A percentile compares a stretch with the other conserved stretches of the same genome.
Conservation (phyloP, 2,329 filamentous ascomycete species). For the Beauveria sp. region DNA sequence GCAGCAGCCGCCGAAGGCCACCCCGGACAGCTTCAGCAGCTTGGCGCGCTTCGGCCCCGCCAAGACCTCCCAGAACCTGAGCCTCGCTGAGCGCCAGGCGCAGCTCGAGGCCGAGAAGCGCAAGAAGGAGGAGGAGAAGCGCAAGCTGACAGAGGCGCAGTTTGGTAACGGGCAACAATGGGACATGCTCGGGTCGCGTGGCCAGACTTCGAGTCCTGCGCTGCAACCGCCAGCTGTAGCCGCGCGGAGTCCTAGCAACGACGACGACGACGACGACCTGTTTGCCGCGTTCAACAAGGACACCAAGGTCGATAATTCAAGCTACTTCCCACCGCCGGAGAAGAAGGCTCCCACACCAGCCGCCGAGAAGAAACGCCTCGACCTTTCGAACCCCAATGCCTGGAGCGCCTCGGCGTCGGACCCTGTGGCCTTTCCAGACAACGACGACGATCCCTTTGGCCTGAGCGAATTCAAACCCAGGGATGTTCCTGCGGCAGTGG, state of each 20-base stretch:
- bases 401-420: constrained; percentile 36
- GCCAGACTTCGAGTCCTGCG: constrained; percentile 31
- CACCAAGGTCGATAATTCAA: constrained; percentile 60
- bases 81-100: constrained; percentile 69
- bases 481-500: constrained; percentile 20
- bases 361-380: constrained; percentile 31
- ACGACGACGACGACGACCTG: constrained; percentile 57
- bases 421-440: constrained; percentile 38
- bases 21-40: constrained; percentile 70
- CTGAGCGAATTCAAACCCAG: constrained; percentile 53
- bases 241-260: constrained; percentile 25
- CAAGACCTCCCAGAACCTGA: constrained; percentile 62
- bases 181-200: constrained; percentile 59
- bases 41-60: constrained; percentile 53
- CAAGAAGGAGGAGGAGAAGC: constrained; percentile 66
- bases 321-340: constrained; percentile 51
- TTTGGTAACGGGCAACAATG: constrained; percentile 73
- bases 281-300: constrained; percentile 61
- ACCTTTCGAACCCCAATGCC: constrained; percentile 46
- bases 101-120: constrained; percentile 58
- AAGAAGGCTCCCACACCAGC: constrained; percentile 39
- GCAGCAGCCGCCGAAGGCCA: constrained; percentile 11
- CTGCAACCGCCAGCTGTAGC: constrained; percentile 15
- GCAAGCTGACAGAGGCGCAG: constrained; percentile 63
- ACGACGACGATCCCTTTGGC: constrained; percentile 88